A percentile compares a stretch with the other conserved stretches of the same genome.
Evolutionary conservation across 2,329 filamentous ascomycete species (phyloP).

Genomic region (Bipolaris zeicola): DNA sequence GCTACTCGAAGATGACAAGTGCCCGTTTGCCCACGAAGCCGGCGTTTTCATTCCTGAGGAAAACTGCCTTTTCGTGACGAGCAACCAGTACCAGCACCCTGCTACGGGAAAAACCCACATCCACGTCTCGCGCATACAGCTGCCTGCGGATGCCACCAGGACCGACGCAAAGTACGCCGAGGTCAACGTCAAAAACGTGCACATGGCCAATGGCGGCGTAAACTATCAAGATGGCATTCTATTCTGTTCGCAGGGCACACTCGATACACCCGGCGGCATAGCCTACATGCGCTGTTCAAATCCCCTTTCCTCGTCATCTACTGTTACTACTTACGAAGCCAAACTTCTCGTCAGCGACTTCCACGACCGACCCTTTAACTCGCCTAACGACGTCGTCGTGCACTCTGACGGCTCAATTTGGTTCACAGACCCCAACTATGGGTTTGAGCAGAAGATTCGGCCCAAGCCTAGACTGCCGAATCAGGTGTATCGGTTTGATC

Average conservation of each 20-base stretch:
- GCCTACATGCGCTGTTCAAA: slow-evolving; percentile 35
- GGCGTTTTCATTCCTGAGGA: slow-evolving; percentile 44
- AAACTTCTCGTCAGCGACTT: slow-evolving; percentile 48
- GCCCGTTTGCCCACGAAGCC: slow-evolving; percentile 64
- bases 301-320: slow-evolving; percentile 12
- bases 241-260: slow-evolving; percentile 44
- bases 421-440: slow-evolving; percentile 53
- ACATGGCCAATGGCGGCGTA: slow-evolving; percentile 36
- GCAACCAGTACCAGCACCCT: slow-evolving; percentile 38
- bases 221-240: slow-evolving; percentile 39
- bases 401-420: slow-evolving; percentile 51
- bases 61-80: slow-evolving; percentile 48
- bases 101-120: slow-evolving; percentile 21
- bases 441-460: slow-evolving; percentile 29
- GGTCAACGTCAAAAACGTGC: slow-evolving; percentile 12
- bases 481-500: slow-evolving; percentile 49
- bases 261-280: slow-evolving; percentile 35
- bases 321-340: slow-evolving; percentile 7
- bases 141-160: slow-evolving; percentile 8
- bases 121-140: slow-evolving; percentile 23
- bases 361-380: slow-evolving; percentile 52
- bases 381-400: slow-evolving; percentile 49
- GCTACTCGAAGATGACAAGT: slow-evolving; percentile 61
- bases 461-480: slow-evolving; percentile 30
- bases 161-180: slow-evolving; percentile 8